Evolutionary conservation across 2,329 filamentous ascomycete genomes (phyloP).

Genomic region (Trichoderma arundinaceum): DNA sequence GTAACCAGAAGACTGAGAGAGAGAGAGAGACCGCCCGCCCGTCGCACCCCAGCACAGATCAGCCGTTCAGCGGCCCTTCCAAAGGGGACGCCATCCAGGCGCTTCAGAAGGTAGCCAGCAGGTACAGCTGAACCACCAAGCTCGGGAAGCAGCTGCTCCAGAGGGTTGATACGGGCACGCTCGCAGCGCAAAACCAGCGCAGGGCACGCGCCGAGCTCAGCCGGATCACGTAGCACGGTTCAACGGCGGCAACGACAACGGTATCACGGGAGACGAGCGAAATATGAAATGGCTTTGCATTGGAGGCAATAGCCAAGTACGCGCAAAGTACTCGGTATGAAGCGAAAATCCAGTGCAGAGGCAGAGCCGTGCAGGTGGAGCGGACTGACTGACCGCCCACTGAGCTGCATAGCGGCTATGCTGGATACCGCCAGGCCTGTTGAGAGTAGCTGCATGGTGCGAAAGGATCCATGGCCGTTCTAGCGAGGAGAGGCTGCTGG

Average conservation of each 20-base stretch:
- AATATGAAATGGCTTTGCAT: not conserved
- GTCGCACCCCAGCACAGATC: not conserved
- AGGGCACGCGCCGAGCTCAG: not conserved
- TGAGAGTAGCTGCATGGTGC: constrained; percentile 19
- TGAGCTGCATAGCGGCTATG: constrained; percentile 26
- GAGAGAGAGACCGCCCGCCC: too few relatives aligned
- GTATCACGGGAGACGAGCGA: not conserved
- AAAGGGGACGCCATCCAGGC: constrained; percentile 16
- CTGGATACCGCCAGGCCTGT: constrained; percentile 14
- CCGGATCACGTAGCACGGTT: not conserved
- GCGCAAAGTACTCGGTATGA: constrained; percentile 13
- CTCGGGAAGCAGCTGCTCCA: constrained; percentile 32
- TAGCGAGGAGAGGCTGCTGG: not conserved
- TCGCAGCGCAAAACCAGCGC: constrained; percentile 17
- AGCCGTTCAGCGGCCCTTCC: constrained; percentile 3
- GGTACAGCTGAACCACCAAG: constrained; percentile 40
- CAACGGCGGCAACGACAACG: not conserved
- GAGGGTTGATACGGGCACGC: not conserved
- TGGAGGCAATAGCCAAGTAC: constrained; percentile 24
- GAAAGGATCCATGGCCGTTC: too few relatives aligned
- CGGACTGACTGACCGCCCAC: constrained; percentile 27
- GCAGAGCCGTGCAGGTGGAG: constrained; percentile 22
- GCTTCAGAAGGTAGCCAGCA: constrained; percentile 30
- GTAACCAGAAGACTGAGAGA: constrained; percentile 10
- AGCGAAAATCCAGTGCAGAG: constrained; percentile 10